Evolutionary conservation across 495 filamentous ascomycete genomes (phyloP).

Genomic region (Penicillium bialowiezense): DNA sequence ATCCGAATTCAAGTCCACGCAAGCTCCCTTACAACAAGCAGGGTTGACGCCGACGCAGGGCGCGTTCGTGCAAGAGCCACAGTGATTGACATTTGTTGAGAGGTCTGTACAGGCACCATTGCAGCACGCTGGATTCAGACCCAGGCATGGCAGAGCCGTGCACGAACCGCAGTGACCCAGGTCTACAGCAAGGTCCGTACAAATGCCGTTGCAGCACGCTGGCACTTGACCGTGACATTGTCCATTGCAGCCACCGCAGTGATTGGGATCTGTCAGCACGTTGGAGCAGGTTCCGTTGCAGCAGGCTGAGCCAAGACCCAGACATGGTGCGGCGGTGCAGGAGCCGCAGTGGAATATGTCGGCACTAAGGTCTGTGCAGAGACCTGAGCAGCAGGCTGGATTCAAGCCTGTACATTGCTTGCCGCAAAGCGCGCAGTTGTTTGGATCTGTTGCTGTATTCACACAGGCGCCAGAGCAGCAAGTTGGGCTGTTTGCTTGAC

Average conservation of each 20-base stretch:
- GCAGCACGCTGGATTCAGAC: slow-evolving; percentile 9
- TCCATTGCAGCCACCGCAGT: slow-evolving; percentile 5
- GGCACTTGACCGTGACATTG: background rate
- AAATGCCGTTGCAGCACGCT: slow-evolving; percentile 10
- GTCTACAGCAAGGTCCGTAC: slow-evolving; percentile 7
- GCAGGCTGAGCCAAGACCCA: too few relatives aligned
- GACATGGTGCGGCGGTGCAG: too few relatives aligned
- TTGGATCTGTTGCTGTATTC: background rate
- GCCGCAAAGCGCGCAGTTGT: background rate
- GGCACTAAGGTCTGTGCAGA: too few relatives aligned
- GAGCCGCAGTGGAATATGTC: too few relatives aligned
- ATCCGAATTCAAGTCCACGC: slow-evolving; percentile 10
- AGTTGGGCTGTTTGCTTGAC: slow-evolving; percentile 8
- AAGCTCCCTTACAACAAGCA: slow-evolving; percentile 11
- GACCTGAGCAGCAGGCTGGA: background rate
- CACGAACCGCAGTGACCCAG: slow-evolving; percentile 11
- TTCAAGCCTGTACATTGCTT: background rate
- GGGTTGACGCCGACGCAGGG: slow-evolving; percentile 5
- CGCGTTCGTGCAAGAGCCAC: slow-evolving; percentile 5
- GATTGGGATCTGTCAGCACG: background rate
- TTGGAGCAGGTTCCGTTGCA: background rate
- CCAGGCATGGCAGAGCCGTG: slow-evolving; percentile 5
- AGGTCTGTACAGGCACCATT: slow-evolving; percentile 10
- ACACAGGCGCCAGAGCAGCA: slow-evolving; percentile 13
- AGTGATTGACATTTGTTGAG: background rate